Conservation (phyloP, 352 stramenopile genomes). For the Globisporangium spiculum region DNA sequence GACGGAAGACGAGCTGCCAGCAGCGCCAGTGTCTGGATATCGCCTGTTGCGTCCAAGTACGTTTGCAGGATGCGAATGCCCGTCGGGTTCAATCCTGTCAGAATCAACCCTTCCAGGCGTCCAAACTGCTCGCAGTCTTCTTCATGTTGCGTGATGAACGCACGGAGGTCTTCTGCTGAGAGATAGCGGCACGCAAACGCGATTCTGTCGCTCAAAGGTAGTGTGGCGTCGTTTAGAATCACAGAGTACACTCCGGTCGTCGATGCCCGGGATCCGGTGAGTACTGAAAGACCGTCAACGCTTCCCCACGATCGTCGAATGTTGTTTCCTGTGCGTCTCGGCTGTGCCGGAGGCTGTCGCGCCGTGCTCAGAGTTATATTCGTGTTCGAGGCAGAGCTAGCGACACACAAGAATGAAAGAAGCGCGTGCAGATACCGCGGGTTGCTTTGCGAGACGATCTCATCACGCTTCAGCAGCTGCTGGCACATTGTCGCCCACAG, state of each 20-base stretch:
- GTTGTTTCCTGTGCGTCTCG: slow-evolving; percentile 25
- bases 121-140: slow-evolving; percentile 80
- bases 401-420: slow-evolving; percentile 66
- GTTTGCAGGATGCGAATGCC: slow-evolving; percentile 89
- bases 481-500: slow-evolving; percentile 81
- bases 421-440: slow-evolving; percentile 83
- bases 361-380: slow-evolving; percentile 23
- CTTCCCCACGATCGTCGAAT: slow-evolving; percentile 59
- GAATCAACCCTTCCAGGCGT: slow-evolving; percentile 88
- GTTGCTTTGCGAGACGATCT: slow-evolving; percentile 57
- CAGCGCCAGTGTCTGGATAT: slow-evolving; percentile 92
- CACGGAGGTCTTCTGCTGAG: slow-evolving; percentile 71
- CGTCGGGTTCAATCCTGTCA: slow-evolving; percentile 82
- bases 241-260: slow-evolving; percentile 48
- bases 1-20: slow-evolving; percentile 66
- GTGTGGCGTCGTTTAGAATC: slow-evolving; percentile 84
- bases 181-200: slow-evolving; percentile 92
- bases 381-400: slow-evolving; percentile 31
- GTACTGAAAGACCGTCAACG: slow-evolving; percentile 45
- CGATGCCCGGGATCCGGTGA: slow-evolving; percentile 19
- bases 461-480: slow-evolving; percentile 70
- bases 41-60: slow-evolving; percentile 87
- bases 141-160: slow-evolving; percentile 78
- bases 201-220: slow-evolving; percentile 88
- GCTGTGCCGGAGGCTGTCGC: slow-evolving; percentile 27